Base-by-base conservation (phyloP, 2,329 filamentous ascomycete species). In the Diaporthe citriasiana region DNA sequence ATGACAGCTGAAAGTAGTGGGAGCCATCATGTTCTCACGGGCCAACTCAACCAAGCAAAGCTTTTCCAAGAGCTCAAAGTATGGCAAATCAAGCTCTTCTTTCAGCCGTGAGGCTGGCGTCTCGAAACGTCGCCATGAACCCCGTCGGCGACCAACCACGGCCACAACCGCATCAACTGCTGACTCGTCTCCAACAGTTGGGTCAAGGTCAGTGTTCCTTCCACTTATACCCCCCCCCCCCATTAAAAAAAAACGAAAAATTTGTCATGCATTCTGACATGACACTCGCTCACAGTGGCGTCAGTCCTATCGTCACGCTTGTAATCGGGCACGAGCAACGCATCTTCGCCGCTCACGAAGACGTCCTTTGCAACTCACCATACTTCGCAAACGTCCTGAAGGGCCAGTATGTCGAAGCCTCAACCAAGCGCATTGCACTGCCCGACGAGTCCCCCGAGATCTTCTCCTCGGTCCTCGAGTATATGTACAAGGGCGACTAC, bases 401-500 rank as follows among this genome's bases (percentile, higher is more conserved):
- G 73, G 88, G 87, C 76, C 90, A 93, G 79, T 93, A 89, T 85
- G 89, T 90, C 84, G 89, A 89, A 74, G 81, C 86, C 22, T 80
- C 82, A n/a, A 87, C 86, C 81, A 95, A 94, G 84, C 92, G 93
- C 71, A 93, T 98, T 81, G 89, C 93, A 69, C 90, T 98, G 2
- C 93, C 94, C 1, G 91, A 96, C 75, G 95, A 98, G 83, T 93
- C 95, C 78, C 95, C 95, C 27, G 95, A 97, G 82, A 93, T 97
- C 79, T 95, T 98, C 83, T 97, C 94, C 10, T 95, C 93, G 8
- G 89, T 98, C 15, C 91, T 98, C 73, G 95, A 98, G 82, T 98
- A 93, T 78, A 91, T 98, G 73, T 97, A 97, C 89, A 97, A 97
- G 84, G 95, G 95, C 77, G 95, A 98, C 83, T 98, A 98, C 85